phyloP scores from a whole-genome alignment of 257 asterid species.

The Fraxinus americana region DNA sequence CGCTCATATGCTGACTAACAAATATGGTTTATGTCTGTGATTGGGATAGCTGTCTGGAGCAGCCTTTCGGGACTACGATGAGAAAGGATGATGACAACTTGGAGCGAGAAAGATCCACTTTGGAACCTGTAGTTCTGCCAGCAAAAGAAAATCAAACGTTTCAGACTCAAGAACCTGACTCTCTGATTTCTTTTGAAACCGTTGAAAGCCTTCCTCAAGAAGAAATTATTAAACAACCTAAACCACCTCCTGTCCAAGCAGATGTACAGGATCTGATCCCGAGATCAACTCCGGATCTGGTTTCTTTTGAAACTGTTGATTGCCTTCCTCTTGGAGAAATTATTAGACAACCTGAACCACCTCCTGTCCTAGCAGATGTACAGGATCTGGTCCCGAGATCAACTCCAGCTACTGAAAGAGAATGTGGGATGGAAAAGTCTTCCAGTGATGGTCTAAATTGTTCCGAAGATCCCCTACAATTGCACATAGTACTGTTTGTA shows the following conservation, averaged over 20 bases:
- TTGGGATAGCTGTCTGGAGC: slow-evolving; percentile 48
- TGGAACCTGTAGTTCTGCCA: slow-evolving; percentile 45
- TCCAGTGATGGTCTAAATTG: slow-evolving; percentile 53
- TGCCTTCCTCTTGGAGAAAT: slow-evolving; percentile 48
- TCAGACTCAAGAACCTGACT: slow-evolving; percentile 56
- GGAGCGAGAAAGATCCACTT: slow-evolving; percentile 44
- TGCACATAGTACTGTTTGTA: slow-evolving; percentile 75
- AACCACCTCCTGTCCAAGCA: slow-evolving; percentile 82
- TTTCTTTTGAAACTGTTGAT: slow-evolving; percentile 72
- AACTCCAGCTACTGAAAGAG: slow-evolving; percentile 42
- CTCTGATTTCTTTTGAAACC: slow-evolving; percentile 79
- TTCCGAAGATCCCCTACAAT: slow-evolving; percentile 79
- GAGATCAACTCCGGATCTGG: slow-evolving; percentile 40
- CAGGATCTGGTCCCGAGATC: slow-evolving; percentile 74
- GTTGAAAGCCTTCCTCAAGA: slow-evolving; percentile 49
- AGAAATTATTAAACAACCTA: slow-evolving; percentile 70
- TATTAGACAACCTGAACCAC: slow-evolving; percentile 83
- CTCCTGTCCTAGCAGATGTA: slow-evolving; percentile 80
- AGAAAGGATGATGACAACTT: slow-evolving; percentile 46
- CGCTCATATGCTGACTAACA: slow-evolving; percentile 6
- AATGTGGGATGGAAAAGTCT: slow-evolving; percentile 43
- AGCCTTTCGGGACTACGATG: slow-evolving; percentile 39
- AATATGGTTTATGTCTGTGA: slow-evolving; percentile 23
- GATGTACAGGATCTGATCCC: slow-evolving; percentile 85
- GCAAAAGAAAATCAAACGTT: slow-evolving; percentile 39